Conservation (phyloP, 169 alveolate species). For the Plasmodium cynomolgi region DNA sequence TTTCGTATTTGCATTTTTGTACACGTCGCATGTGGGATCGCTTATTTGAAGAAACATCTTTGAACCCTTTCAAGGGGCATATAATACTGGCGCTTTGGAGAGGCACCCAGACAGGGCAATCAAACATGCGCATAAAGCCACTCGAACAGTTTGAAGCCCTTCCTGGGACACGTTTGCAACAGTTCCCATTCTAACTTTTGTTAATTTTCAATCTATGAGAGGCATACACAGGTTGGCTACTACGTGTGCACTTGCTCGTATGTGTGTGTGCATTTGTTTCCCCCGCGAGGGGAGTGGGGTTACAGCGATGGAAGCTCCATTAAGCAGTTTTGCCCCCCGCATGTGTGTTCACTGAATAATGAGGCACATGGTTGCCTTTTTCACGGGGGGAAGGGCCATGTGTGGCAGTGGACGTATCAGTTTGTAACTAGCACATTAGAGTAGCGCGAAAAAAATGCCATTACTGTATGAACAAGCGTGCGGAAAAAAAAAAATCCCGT, state of each 20-base stretch:
- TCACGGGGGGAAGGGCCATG: background rate
- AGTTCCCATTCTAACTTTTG: background rate
- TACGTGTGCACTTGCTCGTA: background rate
- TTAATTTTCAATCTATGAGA: background rate
- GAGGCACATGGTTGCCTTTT: background rate
- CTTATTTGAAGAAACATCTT: background rate
- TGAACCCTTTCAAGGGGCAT: background rate
- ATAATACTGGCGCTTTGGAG: background rate
- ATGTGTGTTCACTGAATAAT: background rate
- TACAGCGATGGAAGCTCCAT: background rate
- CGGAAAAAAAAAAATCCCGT: background rate
- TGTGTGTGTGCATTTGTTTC: background rate
- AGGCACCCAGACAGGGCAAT: background rate
- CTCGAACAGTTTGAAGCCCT: background rate
- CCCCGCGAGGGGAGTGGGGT: background rate
- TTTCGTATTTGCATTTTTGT: background rate
- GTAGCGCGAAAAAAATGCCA: background rate
- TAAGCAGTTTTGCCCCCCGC: background rate
- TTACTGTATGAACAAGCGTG: background rate
- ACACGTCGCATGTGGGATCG: background rate
- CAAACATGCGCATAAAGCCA: background rate
- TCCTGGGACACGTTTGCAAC: background rate
- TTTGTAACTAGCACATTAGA: background rate
- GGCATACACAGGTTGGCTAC: background rate
- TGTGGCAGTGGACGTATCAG: background rate